A percentile compares a stretch with the other conserved stretches of the same genome.
Evolutionary conservation across 805 yeast genomes (phyloP).

Genomic region (Wickerhamomyces hampshirensis): DNA sequence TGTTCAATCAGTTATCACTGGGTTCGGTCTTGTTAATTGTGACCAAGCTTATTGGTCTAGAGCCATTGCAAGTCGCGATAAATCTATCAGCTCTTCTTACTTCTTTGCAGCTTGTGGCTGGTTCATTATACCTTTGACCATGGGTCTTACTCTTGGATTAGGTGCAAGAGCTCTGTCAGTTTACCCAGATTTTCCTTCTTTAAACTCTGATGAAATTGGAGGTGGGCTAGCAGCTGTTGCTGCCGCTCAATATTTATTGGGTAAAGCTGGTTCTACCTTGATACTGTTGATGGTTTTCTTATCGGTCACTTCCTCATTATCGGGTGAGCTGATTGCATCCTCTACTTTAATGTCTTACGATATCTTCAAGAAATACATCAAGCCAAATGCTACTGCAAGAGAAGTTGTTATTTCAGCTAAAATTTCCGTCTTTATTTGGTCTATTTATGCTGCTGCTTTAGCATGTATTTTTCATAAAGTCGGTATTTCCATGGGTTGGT

Average conservation of each 20-base stretch:
- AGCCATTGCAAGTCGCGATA: constrained; percentile 38
- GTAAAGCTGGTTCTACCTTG: constrained; percentile 38
- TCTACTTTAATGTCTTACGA: constrained; percentile 42
- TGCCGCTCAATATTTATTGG: constrained; percentile 35
- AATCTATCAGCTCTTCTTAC: constrained; percentile 32
- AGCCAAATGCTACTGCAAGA: constrained; percentile 37
- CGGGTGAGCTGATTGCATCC: constrained; percentile 38
- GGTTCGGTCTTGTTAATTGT: constrained; percentile 31
- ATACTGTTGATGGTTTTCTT: constrained; percentile 38
- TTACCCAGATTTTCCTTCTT: constrained; percentile 31
- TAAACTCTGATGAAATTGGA: constrained; percentile 31
- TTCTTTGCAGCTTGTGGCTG: constrained; percentile 36
- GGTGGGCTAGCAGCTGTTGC: constrained; percentile 39
- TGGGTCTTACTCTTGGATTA: constrained; percentile 34
- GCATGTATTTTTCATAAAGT: constrained; percentile 33
- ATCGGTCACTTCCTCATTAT: constrained; percentile 37
- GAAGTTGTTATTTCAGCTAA: constrained; percentile 40
- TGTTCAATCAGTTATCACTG: constrained; percentile 29
- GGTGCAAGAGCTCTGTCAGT: constrained; percentile 32
- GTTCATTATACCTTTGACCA: constrained; percentile 35
- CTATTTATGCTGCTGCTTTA: constrained; percentile 29
- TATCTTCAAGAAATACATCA: constrained; percentile 39
- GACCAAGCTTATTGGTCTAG: constrained; percentile 39
- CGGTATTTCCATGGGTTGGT: constrained; percentile 35
- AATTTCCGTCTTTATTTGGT: constrained; percentile 37